Evolutionary conservation across 176 grass and related monocot genomes (phyloP), one percentile per base, ranked within the genome.

Genomic region (Hsuehochloa calcarea): DNA sequence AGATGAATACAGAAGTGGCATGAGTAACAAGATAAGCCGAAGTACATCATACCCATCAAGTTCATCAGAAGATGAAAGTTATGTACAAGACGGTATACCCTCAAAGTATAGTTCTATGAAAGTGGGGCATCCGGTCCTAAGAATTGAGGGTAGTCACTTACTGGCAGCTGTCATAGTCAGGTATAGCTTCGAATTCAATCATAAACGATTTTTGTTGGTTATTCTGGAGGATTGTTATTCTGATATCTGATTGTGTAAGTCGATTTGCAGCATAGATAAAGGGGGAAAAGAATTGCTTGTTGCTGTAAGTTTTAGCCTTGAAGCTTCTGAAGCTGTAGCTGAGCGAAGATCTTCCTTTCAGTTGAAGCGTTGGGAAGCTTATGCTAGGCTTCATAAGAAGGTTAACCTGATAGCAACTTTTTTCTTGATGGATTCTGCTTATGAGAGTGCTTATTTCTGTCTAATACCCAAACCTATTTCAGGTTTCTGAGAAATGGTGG

Each of bases 401-500:
- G 96, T 98, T 66, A 35, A 70, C n/a, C 31, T 58, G 82, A 58
- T 80, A 70, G 2, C 56, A 51, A n/a, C n/a, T 83, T 52, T 82
- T 22, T 81, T 61, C 8, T 85, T 86, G 20, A 46, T 81, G 25
- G 16, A 13, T 79, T 85, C 63, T 66, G 54, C 59, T 20, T 70
- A 45, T 81, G 27, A 86, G 17, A 63, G 44, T 39, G 27, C 23
- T 58, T 83, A 61, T 80, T 79, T 80, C 79, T 62, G 44, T 86
- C 74, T 64, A 87, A 72, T 73, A 74, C 22, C 5, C 8, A 70
- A 78, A 40, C 78, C 85, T 56, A 76, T 86, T 88, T 82, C 80
- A 98, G 93, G 93, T 95, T 88, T 95, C 93, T 81, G 96, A 98
- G 17, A 94, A 98, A 83, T 98, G 96, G 96, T 98, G 96, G 96